A percentile compares a stretch with the other conserved stretches of the same genome.
These are phyloP conservation scores for Sporisorium graminicola DNA, from an alignment of 1,284 basidiomycete species.

Conservation along the genomic window DNA sequence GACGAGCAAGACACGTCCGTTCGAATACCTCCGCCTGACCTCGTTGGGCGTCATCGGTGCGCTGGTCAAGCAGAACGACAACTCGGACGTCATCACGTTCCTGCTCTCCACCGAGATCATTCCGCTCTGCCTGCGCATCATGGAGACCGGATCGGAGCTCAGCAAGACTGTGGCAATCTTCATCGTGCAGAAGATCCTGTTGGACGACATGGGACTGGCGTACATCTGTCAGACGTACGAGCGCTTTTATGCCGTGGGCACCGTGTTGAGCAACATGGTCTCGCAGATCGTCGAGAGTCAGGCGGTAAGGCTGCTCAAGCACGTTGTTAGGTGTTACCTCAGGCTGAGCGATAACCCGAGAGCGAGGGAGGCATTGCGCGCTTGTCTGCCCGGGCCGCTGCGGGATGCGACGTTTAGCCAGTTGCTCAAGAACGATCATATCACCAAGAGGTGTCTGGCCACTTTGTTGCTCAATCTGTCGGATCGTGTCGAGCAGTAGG, in stretches of 20 bases:
- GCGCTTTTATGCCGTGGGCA: constrained; percentile 98
- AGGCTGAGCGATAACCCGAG: constrained; percentile 95
- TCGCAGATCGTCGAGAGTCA: constrained; percentile 84
- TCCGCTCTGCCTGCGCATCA: constrained; percentile 97
- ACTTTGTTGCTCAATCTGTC: constrained; percentile 91
- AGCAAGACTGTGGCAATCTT: constrained; percentile 99
- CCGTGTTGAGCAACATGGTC: constrained; percentile 99
- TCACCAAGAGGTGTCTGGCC: constrained; percentile 82
- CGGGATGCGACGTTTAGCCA: constrained; percentile 93
- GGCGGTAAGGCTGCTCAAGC: constrained; percentile 94
- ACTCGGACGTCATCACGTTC: constrained; percentile 98
- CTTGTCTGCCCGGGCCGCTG: constrained; percentile 95
- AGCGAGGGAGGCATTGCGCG: constrained; percentile 94
- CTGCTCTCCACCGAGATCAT: constrained; percentile 99
- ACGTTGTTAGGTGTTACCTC: constrained; percentile 97
- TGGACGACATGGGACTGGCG: constrained; percentile 96
- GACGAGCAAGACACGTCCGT: constrained; percentile 97
- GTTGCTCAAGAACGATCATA: constrained; percentile 76
- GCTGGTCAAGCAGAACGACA: constrained; percentile 95
- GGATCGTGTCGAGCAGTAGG: constrained; percentile 71
- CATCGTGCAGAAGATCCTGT: constrained; percentile 98
- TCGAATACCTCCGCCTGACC: constrained; percentile 97
- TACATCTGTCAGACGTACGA: constrained; percentile 99
- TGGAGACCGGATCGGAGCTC: constrained; percentile 99
- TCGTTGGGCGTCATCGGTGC: constrained; percentile 98